Evolutionary conservation across 2,329 filamentous ascomycete species (phyloP).

Genomic region (Cylindrodendrum hubeiense): DNA sequence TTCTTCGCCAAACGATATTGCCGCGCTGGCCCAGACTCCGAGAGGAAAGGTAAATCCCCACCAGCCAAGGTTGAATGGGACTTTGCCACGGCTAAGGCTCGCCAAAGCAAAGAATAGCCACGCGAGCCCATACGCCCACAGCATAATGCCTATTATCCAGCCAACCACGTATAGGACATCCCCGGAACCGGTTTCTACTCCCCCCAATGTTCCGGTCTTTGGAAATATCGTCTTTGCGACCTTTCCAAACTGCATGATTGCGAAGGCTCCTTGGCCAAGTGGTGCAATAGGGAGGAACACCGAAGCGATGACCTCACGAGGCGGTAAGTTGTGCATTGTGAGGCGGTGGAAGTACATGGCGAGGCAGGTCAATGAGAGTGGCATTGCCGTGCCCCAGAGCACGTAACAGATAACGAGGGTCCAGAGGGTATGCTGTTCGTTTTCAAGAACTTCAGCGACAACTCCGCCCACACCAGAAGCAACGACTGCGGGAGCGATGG

Average conservation of each 20-base stretch:
- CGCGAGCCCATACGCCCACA: slow-evolving; percentile 51
- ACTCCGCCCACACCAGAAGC: slow-evolving; percentile 69
- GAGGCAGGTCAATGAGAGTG: slow-evolving; percentile 66
- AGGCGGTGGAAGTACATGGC: slow-evolving; percentile 73
- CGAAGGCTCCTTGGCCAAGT: slow-evolving; percentile 71
- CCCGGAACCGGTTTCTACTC: slow-evolving; percentile 55
- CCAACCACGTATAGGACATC: slow-evolving; percentile 68
- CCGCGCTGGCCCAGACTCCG: slow-evolving; percentile 49
- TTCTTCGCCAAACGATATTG: slow-evolving; percentile 46
- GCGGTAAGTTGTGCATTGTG: slow-evolving; percentile 69
- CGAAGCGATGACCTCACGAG: slow-evolving; percentile 71
- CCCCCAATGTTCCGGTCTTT: slow-evolving; percentile 51
- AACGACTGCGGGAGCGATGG: slow-evolving; percentile 72
- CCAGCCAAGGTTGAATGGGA: slow-evolving; percentile 55
- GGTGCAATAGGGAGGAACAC: slow-evolving; percentile 73
- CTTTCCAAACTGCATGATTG: slow-evolving; percentile 57
- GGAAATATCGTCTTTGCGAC: slow-evolving; percentile 51
- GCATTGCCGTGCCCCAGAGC: slow-evolving; percentile 69
- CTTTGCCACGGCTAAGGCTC: slow-evolving; percentile 42
- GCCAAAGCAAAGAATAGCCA: slow-evolving; percentile 51
- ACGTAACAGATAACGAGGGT: slow-evolving; percentile 71
- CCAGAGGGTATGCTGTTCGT: slow-evolving; percentile 62
- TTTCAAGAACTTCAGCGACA: slow-evolving; percentile 66
- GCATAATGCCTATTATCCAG: slow-evolving; percentile 48
- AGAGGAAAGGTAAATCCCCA: slow-evolving; percentile 55